Conservation (phyloP, 768 basidiomycete species). For the Leccinum rimulosum region DNA sequence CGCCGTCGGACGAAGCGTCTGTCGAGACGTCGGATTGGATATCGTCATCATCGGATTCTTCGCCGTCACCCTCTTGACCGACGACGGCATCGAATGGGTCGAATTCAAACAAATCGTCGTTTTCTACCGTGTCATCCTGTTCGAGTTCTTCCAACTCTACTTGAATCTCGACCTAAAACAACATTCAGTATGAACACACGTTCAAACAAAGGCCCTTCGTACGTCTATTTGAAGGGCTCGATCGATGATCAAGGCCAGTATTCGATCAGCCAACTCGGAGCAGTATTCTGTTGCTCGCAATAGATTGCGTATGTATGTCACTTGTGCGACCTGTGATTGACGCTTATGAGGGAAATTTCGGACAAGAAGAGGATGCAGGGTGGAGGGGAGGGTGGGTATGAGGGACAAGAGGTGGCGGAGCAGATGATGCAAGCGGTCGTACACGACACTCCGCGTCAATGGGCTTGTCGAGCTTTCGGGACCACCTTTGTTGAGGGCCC, state of each 20-base stretch:
- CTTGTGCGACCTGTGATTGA: slow-evolving; percentile 73
- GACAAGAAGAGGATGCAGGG: slow-evolving; percentile 80
- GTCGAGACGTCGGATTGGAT: slow-evolving; percentile 54
- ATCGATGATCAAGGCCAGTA: slow-evolving; percentile 85
- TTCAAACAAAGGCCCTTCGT: slow-evolving; percentile 29
- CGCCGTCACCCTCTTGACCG: slow-evolving; percentile 68
- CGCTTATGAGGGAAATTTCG: slow-evolving; percentile 93
- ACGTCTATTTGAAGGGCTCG: slow-evolving; percentile 97
- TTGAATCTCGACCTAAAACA: slow-evolving; percentile 85
- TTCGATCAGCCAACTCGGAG: slow-evolving; percentile 78
- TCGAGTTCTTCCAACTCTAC: slow-evolving; percentile 93
- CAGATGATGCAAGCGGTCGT: slow-evolving; percentile 83
- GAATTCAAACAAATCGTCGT: slow-evolving; percentile 62
- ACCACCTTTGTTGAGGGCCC: slow-evolving; percentile 53
- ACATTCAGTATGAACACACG: neutral
- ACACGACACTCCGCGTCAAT: slow-evolving; percentile 78
- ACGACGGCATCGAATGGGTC: slow-evolving; percentile 86
- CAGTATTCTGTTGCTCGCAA: slow-evolving; percentile 84
- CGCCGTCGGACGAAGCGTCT: slow-evolving; percentile 74
- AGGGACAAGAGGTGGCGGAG: slow-evolving; percentile 85
- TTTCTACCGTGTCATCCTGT: slow-evolving; percentile 52
- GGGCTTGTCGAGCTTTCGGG: slow-evolving; percentile 67
- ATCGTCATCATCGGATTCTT: slow-evolving; percentile 54
- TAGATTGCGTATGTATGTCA: slow-evolving; percentile 89
- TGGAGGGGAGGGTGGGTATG: slow-evolving; percentile 87